Conservation (phyloP, 2,329 filamentous ascomycete genomes). For the Colletotrichum tabaci region DNA sequence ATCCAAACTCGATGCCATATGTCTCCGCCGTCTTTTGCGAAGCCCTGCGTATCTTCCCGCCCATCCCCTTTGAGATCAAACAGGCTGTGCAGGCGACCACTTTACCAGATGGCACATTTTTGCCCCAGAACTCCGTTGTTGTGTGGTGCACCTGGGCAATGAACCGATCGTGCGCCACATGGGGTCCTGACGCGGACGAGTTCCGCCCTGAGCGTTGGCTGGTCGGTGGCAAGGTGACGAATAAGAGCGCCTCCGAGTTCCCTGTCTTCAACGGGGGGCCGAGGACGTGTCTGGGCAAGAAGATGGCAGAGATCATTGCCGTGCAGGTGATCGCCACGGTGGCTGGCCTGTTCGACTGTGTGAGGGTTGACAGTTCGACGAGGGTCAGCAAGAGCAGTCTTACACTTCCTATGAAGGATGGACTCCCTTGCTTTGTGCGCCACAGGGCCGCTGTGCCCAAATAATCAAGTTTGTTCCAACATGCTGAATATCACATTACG, state of each 20-base stretch:
- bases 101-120: constrained; percentile 72
- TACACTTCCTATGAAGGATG: constrained; percentile 75
- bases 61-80: constrained; percentile 77
- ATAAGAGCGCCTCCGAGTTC: constrained; percentile 68
- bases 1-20: constrained; percentile 65
- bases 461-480: background rate
- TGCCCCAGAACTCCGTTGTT: constrained; percentile 68
- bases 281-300: constrained; percentile 73
- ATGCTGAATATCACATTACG: background rate
- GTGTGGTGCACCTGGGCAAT: constrained; percentile 77
- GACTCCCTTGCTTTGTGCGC: constrained; percentile 64
- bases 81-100: constrained; percentile 67
- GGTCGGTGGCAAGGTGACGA: constrained; percentile 54
- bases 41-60: constrained; percentile 72
- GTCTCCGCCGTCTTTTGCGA: constrained; percentile 75
- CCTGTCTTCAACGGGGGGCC: constrained; percentile 77
- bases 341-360: constrained; percentile 66
- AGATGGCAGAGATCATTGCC: constrained; percentile 74
- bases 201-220: constrained; percentile 74
- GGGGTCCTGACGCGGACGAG: constrained; percentile 69
- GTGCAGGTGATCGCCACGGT: constrained; percentile 69
- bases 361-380: constrained; percentile 59
- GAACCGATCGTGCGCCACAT: constrained; percentile 69
- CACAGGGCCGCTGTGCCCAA: background rate
- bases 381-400: constrained; percentile 72